Evolutionary conservation across 495 filamentous ascomycete genomes (phyloP).

Genomic region (Neurospora sp.): DNA sequence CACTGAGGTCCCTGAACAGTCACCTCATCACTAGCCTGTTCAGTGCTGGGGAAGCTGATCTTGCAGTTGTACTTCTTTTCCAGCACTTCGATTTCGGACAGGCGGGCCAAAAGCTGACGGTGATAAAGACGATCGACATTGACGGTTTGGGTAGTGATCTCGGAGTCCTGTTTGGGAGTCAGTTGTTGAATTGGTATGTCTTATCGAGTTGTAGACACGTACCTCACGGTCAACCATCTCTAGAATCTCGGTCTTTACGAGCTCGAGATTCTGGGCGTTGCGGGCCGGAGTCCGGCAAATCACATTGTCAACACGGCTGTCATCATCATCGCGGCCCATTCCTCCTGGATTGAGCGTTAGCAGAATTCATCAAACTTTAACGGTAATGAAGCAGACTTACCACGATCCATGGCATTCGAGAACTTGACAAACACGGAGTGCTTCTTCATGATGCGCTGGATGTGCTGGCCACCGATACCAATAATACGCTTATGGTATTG

Average conservation of each 20-base stretch:
- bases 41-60: constrained; percentile 92
- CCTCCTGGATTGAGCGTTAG: constrained; percentile 27
- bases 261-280: constrained; percentile 90
- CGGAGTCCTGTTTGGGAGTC: constrained; percentile 57
- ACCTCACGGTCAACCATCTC: constrained; percentile 97
- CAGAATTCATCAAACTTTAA: not conserved
- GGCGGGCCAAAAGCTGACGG: constrained; percentile 78
- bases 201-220: constrained; percentile 24
- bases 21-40: constrained; percentile 92
- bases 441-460: constrained; percentile 99
- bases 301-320: constrained; percentile 97
- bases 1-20: constrained; percentile 93
- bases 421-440: constrained; percentile 99
- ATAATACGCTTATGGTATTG: constrained; percentile 99
- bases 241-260: constrained; percentile 98
- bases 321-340: constrained; percentile 89
- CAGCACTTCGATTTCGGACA: constrained; percentile 81
- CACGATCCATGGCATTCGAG: constrained; percentile 96
- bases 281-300: constrained; percentile 95
- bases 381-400: constrained; percentile 4
- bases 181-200: not conserved
- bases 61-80: constrained; percentile 99
- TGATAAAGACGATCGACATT: constrained; percentile 92
- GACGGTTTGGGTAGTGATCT: constrained; percentile 89
- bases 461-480: constrained; percentile 94